These are phyloP conservation scores for Pseudogymnoascus sp. DNA, from an alignment of 2,329 filamentous ascomycete genomes.

Conservation along the genomic window DNA sequence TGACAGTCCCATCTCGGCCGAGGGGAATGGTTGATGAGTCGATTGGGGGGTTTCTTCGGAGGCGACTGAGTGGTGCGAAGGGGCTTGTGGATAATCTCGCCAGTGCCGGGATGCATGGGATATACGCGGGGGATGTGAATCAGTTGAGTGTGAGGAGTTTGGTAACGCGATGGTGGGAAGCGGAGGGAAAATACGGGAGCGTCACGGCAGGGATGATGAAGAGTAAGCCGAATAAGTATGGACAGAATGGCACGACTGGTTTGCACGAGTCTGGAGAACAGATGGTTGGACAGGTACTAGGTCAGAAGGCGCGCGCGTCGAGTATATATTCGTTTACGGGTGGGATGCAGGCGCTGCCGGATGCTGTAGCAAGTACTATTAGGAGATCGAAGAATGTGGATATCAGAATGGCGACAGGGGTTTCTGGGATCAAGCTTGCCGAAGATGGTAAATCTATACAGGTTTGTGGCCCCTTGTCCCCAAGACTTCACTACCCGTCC, in stretches of 20 bases:
- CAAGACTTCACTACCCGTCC: not conserved
- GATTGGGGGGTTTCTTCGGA: slow-evolving; percentile 56
- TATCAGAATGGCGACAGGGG: slow-evolving; percentile 41
- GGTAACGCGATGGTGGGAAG: slow-evolving; percentile 19
- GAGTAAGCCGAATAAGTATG: not conserved
- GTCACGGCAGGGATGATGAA: not conserved
- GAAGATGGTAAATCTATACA: not conserved
- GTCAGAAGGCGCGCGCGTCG: slow-evolving; percentile 19
- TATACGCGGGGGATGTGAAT: slow-evolving; percentile 85
- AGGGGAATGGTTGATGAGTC: slow-evolving; percentile 54
- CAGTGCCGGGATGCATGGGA: slow-evolving; percentile 74
- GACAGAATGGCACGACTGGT: not conserved
- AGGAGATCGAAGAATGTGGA: slow-evolving; percentile 48
- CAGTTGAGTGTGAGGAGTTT: slow-evolving; percentile 66
- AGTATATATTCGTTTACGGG: slow-evolving; percentile 42
- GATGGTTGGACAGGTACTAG: not conserved
- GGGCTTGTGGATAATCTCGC: slow-evolving; percentile 61
- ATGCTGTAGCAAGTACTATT: slow-evolving; percentile 46
- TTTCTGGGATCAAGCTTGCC: slow-evolving; percentile 33
- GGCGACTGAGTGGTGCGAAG: slow-evolving; percentile 42
- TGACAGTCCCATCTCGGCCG: slow-evolving; percentile 27
- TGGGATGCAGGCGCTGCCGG: slow-evolving; percentile 57
- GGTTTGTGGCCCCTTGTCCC: not conserved
- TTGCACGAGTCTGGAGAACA: not conserved
- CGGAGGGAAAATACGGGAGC: slow-evolving; percentile 31